Conservation (phyloP, 495 filamentous ascomycete species). For the Penicillium mononematosum region DNA sequence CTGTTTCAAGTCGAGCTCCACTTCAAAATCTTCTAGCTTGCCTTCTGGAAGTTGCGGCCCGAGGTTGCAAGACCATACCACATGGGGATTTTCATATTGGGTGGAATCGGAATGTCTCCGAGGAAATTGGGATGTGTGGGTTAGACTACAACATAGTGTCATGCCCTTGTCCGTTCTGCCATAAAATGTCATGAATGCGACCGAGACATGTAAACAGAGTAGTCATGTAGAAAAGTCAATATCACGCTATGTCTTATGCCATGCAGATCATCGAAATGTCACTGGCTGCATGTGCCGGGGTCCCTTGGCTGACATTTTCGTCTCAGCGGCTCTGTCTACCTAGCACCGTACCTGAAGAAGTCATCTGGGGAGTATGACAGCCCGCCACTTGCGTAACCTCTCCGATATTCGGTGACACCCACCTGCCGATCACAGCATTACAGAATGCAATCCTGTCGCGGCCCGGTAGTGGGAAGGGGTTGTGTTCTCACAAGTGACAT, state of each 20-base stretch:
- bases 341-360: slow-evolving; percentile 3
- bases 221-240: slow-evolving; percentile 7
- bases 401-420: not conserved
- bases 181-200: slow-evolving; percentile 8
- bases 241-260: not conserved
- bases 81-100: slow-evolving; percentile 5
- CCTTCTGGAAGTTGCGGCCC: slow-evolving; percentile 22
- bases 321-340: slow-evolving; percentile 12
- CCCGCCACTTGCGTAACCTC: slow-evolving; percentile 18
- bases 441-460: slow-evolving; percentile 13
- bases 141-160: not conserved
- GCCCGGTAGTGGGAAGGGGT: slow-evolving; percentile 6
- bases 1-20: slow-evolving; percentile 23
- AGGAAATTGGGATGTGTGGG: not conserved
- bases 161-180: not conserved
- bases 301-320: slow-evolving; percentile 15
- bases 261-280: slow-evolving; percentile 8
- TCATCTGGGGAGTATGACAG: slow-evolving; percentile 7
- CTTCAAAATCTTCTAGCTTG: slow-evolving; percentile 17
- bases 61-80: slow-evolving; percentile 15
- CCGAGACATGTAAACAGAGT: slow-evolving; percentile 14
- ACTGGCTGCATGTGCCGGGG: slow-evolving; percentile 5
- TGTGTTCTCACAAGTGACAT: not conserved
- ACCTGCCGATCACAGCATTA: slow-evolving; percentile 13
- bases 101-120: slow-evolving; percentile 11